These are phyloP conservation scores for Tilletia walkeri DNA, from an alignment of 1,284 basidiomycete species.

Conservation along the genomic window DNA sequence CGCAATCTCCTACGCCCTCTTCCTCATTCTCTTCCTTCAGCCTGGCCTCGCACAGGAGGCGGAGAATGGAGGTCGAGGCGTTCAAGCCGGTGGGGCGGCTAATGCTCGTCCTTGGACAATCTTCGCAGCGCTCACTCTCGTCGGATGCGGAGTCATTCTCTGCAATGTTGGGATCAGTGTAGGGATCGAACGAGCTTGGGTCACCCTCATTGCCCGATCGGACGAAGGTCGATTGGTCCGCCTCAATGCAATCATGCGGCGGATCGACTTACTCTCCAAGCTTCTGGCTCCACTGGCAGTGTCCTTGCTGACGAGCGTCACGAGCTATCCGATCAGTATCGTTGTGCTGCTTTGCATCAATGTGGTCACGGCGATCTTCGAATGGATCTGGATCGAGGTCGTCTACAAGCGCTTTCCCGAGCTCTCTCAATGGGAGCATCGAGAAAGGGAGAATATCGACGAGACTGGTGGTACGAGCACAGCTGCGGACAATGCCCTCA, in stretches of 20 bases:
- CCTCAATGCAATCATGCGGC: conserved; percentile 56
- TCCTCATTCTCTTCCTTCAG: conserved; percentile 53
- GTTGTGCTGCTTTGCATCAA: conserved; percentile 38
- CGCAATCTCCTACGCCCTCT: conserved; percentile 57
- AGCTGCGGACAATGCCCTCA: background rate
- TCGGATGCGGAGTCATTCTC: conserved; percentile 56
- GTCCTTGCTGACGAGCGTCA: conserved; percentile 59
- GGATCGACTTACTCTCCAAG: conserved; percentile 64
- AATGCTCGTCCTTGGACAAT: conserved; percentile 41
- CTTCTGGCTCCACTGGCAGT: conserved; percentile 64
- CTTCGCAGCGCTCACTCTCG: conserved; percentile 58
- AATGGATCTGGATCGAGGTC: conserved; percentile 36
- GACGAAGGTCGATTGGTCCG: conserved; percentile 38
- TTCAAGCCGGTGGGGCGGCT: background rate
- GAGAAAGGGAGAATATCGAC: conserved; percentile 16
- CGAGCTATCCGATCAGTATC: conserved; percentile 30
- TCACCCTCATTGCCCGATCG: conserved; percentile 57
- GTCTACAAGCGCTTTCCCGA: conserved; percentile 38
- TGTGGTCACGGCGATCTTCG: conserved; percentile 34
- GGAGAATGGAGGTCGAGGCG: conserved; percentile 20
- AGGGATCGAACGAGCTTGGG: conserved; percentile 66
- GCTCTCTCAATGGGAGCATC: conserved; percentile 30
- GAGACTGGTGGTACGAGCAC: background rate
- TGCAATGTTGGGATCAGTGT: conserved; percentile 61
- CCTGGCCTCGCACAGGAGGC: conserved; percentile 28